phyloP scores from a whole-genome alignment of 495 filamentous ascomycete species.

The Aspergillus bridgeri region DNA sequence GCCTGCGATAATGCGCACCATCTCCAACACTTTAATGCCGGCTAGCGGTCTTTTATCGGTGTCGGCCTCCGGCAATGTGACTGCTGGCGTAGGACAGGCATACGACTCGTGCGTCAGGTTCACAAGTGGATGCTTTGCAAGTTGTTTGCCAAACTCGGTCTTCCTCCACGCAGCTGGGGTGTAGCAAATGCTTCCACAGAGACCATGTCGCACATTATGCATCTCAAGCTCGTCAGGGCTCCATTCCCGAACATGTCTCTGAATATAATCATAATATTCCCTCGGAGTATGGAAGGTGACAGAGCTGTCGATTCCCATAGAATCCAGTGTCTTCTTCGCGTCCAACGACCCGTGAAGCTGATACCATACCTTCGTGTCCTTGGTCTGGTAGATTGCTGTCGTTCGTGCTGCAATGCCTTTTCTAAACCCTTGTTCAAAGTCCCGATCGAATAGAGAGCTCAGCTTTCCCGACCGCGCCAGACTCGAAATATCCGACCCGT shows the following conservation, averaged over 20 bases:
- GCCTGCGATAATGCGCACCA: slow-evolving; percentile 60
- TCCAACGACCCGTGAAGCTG: slow-evolving; percentile 34
- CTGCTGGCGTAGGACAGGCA: slow-evolving; percentile 19
- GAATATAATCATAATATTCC: slow-evolving; percentile 25
- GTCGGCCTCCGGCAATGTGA: slow-evolving; percentile 6
- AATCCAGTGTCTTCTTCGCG: slow-evolving; percentile 17
- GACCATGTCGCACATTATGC: slow-evolving; percentile 27
- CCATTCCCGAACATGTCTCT: slow-evolving; percentile 23
- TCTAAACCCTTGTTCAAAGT: slow-evolving; percentile 25
- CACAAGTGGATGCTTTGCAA: slow-evolving; percentile 22
- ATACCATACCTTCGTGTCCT: slow-evolving; percentile 26
- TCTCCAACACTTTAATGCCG: slow-evolving; percentile 57
- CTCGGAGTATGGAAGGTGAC: slow-evolving; percentile 8
- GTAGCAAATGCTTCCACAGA: slow-evolving; percentile 35
- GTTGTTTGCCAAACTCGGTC: slow-evolving; percentile 27
- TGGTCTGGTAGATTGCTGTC: slow-evolving; percentile 29
- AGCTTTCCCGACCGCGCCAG: slow-evolving; percentile 15
- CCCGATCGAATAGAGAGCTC: slow-evolving; percentile 11
- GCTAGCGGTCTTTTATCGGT: slow-evolving; percentile 43
- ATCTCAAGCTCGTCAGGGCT: slow-evolving; percentile 34
- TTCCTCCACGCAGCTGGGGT: slow-evolving; percentile 29
- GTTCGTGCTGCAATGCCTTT: slow-evolving; percentile 19
- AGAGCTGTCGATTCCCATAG: slow-evolving; percentile 25
- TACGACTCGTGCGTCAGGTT: slow-evolving; percentile 22
- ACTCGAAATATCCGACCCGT: slow-evolving; percentile 18